Conservation (phyloP, 176 grass and related monocot genomes). For the Eleusine coracana region DNA sequence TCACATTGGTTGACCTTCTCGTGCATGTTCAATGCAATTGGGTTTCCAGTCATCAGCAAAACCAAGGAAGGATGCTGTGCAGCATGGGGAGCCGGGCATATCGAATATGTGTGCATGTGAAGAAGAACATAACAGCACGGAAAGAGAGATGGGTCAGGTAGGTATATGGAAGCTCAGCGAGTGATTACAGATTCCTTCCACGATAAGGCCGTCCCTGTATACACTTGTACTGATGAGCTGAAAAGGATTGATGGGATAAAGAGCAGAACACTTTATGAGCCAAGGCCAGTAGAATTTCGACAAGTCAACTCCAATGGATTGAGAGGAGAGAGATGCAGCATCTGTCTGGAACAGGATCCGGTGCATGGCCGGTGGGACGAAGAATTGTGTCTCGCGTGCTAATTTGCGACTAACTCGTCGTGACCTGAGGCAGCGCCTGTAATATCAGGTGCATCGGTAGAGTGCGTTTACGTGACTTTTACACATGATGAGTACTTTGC, state of each 20-base stretch:
- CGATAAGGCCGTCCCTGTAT: constrained; percentile 17
- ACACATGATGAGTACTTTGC: too few relatives aligned
- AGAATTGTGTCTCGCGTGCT: too few relatives aligned
- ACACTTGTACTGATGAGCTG: neutral
- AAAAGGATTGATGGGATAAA: constrained; percentile 4
- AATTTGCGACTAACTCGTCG: too few relatives aligned
- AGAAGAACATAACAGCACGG: constrained; percentile 23
- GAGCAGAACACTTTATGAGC: neutral
- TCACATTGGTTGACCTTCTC: constrained; percentile 37
- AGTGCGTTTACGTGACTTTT: too few relatives aligned
- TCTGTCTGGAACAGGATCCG: too few relatives aligned
- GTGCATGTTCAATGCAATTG: neutral
- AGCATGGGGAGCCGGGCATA: neutral
- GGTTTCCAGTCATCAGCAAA: constrained; percentile 1
- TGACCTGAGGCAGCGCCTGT: too few relatives aligned
- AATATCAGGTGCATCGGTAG: too few relatives aligned
- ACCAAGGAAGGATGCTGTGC: constrained; percentile 5
- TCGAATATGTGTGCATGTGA: constrained; percentile 52
- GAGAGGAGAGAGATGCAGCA: too few relatives aligned
- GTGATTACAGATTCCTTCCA: neutral
- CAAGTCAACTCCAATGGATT: neutral
- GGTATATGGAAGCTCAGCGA: neutral
- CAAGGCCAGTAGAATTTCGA: constrained; percentile 8
- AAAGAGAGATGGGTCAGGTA: constrained; percentile 14
- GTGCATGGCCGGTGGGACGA: too few relatives aligned